Evolutionary conservation across 306 rosid species (phyloP), one percentile per base, ranked within the genome.

Genomic region (Medicago ruthenica): DNA sequence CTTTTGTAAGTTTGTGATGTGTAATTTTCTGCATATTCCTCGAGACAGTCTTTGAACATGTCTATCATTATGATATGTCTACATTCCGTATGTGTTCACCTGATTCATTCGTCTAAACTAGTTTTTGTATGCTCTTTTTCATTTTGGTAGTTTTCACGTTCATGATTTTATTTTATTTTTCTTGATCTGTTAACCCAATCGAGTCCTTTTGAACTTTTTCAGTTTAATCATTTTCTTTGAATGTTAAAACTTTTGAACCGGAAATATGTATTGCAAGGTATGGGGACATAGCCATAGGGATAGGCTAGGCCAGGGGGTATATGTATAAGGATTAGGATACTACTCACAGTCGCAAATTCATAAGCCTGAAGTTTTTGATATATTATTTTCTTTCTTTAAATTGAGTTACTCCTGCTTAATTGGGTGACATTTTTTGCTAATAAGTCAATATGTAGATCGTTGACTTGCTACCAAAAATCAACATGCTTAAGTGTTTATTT

Each of bases 141-240:
- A 36, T 40, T 79, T 37, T n/a, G 48, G 3, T 2, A 9, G 8
- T 53, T 7, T 22, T 58, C 24, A 12, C 9, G 22, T 21, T 20
- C 21, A 20, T 61, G 5, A 34, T 15, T 42, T 36, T 76, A 9
- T 41, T 37, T 53, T 7, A 6, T 18, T 37, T 21, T 57, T 16
- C 45, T 67, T 67, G 60, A 40, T 76, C 36, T 67, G 48, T 67
- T 67, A 45, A 69, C 31, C 48, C 69, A 20, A 60, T 45, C 5
- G 7, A 39, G 14, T 44, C 50, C 50, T 44, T 44, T 44, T 44
- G 42, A 39, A 39, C 42, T 39, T 39, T 39, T 39, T 8, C 42
- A 8, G 42, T 39, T 39, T 39, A 39, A 39, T 39, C 42, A 39
- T 39, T 39, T 39, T 7, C 42, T 39, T 39, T 39, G 50, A 42